These are phyloP conservation scores for Atalantia buxifolia DNA, from an alignment of 345 rosid species.

Conservation along the genomic window DNA sequence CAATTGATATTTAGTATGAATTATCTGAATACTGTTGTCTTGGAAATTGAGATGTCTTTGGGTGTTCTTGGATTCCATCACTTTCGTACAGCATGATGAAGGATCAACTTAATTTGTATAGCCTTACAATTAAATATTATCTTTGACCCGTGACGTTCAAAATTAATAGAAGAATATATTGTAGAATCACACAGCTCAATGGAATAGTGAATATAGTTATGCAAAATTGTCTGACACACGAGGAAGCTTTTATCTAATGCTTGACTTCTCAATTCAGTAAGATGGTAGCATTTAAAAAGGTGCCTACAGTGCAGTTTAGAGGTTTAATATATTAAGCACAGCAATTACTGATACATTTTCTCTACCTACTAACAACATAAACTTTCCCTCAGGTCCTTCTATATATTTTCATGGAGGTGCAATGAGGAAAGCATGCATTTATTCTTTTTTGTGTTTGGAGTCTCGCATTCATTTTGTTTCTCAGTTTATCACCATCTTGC, in stretches of 20 bases:
- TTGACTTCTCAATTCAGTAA: neutral
- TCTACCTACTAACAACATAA: neutral
- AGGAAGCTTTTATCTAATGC: too few species aligned
- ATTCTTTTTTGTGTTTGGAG: neutral
- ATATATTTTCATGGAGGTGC: neutral
- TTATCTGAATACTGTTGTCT: neutral
- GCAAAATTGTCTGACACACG: neutral
- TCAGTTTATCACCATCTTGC: neutral
- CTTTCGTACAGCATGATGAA: neutral
- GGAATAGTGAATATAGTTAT: neutral
- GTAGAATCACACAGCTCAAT: neutral
- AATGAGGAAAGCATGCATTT: neutral
- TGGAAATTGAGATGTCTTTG: neutral
- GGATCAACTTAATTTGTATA: neutral
- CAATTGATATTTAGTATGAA: neutral
- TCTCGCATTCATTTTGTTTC: neutral
- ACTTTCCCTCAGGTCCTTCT: neutral
- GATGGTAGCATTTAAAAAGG: neutral
- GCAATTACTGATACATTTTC: neutral
- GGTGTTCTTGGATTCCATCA: neutral
- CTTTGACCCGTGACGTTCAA: neutral
- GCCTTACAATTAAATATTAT: neutral
- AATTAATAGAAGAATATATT: neutral
- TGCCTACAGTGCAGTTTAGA: neutral
- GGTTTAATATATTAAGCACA: neutral